These are phyloP conservation scores for Eutrema salsugineum DNA, from an alignment of 441 rosid genomes.

Conservation along the genomic window DNA sequence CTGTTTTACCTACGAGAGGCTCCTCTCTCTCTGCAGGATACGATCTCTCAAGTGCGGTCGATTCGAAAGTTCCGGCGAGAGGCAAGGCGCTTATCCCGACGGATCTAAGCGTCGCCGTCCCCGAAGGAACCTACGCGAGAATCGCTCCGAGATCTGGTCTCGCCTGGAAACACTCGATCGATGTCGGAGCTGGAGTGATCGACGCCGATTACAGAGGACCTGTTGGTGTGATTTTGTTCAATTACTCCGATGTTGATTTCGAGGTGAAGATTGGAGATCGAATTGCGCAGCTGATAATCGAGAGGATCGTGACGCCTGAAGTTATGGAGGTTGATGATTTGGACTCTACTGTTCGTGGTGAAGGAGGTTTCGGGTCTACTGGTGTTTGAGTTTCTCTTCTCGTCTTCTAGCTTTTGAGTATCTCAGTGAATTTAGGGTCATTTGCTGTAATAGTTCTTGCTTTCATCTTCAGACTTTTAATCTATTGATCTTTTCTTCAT, in stretches of 20 bases:
- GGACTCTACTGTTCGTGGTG: constrained; percentile 62
- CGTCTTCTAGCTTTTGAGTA: background rate
- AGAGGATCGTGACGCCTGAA: constrained; percentile 64
- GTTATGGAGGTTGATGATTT: constrained; percentile 63
- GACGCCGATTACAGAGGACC: constrained; percentile 83
- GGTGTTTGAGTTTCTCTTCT: constrained; percentile 36
- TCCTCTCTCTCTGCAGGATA: constrained; percentile 83
- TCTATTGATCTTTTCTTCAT: background rate
- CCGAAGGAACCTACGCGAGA: constrained; percentile 87
- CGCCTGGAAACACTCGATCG: constrained; percentile 77
- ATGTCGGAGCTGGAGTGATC: constrained; percentile 82
- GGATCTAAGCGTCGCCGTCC: constrained; percentile 70
- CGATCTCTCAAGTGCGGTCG: constrained; percentile 78
- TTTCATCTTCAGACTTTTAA: background rate
- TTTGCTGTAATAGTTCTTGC: background rate
- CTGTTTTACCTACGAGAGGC: constrained; percentile 65
- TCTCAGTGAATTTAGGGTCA: background rate
- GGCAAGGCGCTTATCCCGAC: constrained; percentile 81
- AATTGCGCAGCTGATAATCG: constrained; percentile 68
- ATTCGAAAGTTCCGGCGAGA: constrained; percentile 68
- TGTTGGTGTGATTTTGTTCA: constrained; percentile 70
- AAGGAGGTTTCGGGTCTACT: constrained; percentile 80
- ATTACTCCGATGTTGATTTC: constrained; percentile 63
- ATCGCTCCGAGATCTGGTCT: constrained; percentile 87
- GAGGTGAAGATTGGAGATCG: constrained; percentile 66